Evolutionary conservation across 805 yeast genomes (phyloP).

Genomic region (Maudiozyma bulderi): DNA sequence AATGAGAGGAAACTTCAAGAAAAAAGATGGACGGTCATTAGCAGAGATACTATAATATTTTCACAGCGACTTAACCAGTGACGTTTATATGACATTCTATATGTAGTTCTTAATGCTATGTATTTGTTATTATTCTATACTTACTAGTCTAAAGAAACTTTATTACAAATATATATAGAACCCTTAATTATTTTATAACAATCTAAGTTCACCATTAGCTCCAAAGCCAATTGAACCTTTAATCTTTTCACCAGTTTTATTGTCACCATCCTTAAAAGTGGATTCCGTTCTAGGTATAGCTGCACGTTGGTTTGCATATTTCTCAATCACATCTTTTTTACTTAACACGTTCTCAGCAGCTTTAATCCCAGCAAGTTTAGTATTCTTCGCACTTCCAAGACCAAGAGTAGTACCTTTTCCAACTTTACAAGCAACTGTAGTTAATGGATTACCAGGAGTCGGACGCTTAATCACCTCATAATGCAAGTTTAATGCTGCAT

Average conservation of each 20-base stretch:
- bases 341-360: slow-evolving; percentile 78
- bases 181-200: neutral
- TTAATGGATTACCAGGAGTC: slow-evolving; percentile 33
- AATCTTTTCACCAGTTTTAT: neutral
- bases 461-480: slow-evolving; percentile 39
- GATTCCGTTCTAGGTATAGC: slow-evolving; percentile 37
- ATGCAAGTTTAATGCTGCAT: slow-evolving; percentile 53
- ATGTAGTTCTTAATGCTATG: too few relatives aligned
- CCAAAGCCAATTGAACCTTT: neutral
- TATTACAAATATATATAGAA: neutral
- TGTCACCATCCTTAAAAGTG: slow-evolving; percentile 8
- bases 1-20: slow-evolving; percentile 10
- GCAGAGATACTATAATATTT: neutral
- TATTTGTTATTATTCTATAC: too few relatives aligned
- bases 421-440: slow-evolving; percentile 56
- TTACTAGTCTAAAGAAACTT: neutral
- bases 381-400: slow-evolving; percentile 56
- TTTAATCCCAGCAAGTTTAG: slow-evolving; percentile 67
- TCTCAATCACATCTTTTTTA: slow-evolving; percentile 50
- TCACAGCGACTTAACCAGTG: too few relatives aligned
- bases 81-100: neutral
- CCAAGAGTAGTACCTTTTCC: slow-evolving; percentile 58
- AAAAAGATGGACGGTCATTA: slow-evolving; percentile 2
- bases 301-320: slow-evolving; percentile 51
- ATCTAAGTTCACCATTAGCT: neutral